Evolutionary conservation across 345 rosid genomes (phyloP).

Genomic region (Draba incana): DNA sequence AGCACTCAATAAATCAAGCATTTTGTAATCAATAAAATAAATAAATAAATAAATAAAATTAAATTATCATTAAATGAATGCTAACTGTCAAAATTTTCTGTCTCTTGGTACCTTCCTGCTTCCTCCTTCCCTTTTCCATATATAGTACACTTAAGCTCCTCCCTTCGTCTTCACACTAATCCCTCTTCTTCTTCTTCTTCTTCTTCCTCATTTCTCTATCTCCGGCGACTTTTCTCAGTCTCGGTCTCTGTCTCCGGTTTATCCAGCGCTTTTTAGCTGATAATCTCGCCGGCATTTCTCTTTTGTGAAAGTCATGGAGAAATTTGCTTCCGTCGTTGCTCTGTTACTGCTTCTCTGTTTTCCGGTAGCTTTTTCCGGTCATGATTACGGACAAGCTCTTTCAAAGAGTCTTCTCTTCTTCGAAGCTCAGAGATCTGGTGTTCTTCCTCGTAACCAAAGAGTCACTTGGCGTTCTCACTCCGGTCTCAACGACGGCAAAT

Average conservation of each 20-base stretch:
- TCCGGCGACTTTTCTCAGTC: constrained; percentile 14
- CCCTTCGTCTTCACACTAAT: constrained; percentile 37
- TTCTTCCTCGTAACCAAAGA: constrained; percentile 82
- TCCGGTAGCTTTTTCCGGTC: constrained; percentile 70
- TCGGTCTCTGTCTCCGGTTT: not conserved
- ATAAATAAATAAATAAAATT: not conserved
- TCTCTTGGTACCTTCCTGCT: constrained; percentile 59
- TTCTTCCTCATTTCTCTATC: constrained; percentile 18
- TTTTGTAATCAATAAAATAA: constrained; percentile 18
- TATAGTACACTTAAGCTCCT: constrained; percentile 45
- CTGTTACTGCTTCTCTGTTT: constrained; percentile 60
- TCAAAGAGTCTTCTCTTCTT: constrained; percentile 92
- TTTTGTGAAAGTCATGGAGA: constrained; percentile 29
- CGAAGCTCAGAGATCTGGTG: constrained; percentile 99
- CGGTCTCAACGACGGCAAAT: constrained; percentile 89
- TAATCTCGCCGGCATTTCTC: constrained; percentile 46
- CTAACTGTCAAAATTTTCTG: constrained; percentile 43
- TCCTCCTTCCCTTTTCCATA: constrained; percentile 53
- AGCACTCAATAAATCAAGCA: constrained; percentile 12
- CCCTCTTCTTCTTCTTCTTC: constrained; percentile 13
- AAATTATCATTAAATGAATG: constrained; percentile 37
- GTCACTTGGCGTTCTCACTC: constrained; percentile 93
- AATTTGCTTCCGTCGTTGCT: constrained; percentile 46
- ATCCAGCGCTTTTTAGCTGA: constrained; percentile 52
- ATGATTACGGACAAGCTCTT: constrained; percentile 93